phyloP scores from a whole-genome alignment of 2,329 filamentous ascomycete genomes.

The Trichophaea hybrida region DNA sequence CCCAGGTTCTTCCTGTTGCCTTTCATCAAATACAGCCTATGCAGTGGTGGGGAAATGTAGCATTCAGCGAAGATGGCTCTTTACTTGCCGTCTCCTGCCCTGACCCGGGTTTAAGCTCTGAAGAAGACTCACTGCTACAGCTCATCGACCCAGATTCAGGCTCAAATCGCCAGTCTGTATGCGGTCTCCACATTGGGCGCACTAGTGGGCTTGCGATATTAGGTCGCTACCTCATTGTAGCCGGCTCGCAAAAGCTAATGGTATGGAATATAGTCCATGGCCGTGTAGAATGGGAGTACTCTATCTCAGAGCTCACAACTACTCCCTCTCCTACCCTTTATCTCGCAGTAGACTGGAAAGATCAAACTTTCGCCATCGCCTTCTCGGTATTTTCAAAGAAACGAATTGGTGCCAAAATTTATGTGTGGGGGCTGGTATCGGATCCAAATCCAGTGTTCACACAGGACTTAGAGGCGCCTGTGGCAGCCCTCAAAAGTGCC shows the following conservation, averaged over 20 bases:
- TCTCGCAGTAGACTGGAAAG: constrained; percentile 54
- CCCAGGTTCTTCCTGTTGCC: constrained; percentile 25
- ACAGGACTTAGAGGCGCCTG: constrained; percentile 40
- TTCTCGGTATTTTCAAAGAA: constrained; percentile 34
- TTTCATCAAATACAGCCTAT: not conserved
- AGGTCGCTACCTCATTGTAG: constrained; percentile 56
- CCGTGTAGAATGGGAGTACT: constrained; percentile 44
- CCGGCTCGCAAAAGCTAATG: constrained; percentile 52
- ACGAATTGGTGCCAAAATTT: not conserved
- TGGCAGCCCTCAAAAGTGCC: constrained; percentile 53
- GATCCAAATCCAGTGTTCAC: constrained; percentile 45
- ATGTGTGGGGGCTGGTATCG: constrained; percentile 32
- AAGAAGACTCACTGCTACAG: constrained; percentile 47
- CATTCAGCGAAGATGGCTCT: constrained; percentile 74
- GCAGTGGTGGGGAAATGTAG: constrained; percentile 45
- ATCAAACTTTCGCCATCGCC: constrained; percentile 52
- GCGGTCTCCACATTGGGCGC: constrained; percentile 50
- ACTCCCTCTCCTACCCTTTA: constrained; percentile 32
- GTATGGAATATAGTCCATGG: constrained; percentile 79
- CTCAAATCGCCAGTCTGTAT: constrained; percentile 49
- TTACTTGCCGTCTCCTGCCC: constrained; percentile 55
- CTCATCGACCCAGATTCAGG: constrained; percentile 62
- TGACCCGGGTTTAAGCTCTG: not conserved
- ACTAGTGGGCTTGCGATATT: constrained; percentile 57
- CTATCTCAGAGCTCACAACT: constrained; percentile 10